Evolutionary conservation across 192 early-diverging fungal genomes (phyloP).

Genomic region (Podila epicladia): DNA sequence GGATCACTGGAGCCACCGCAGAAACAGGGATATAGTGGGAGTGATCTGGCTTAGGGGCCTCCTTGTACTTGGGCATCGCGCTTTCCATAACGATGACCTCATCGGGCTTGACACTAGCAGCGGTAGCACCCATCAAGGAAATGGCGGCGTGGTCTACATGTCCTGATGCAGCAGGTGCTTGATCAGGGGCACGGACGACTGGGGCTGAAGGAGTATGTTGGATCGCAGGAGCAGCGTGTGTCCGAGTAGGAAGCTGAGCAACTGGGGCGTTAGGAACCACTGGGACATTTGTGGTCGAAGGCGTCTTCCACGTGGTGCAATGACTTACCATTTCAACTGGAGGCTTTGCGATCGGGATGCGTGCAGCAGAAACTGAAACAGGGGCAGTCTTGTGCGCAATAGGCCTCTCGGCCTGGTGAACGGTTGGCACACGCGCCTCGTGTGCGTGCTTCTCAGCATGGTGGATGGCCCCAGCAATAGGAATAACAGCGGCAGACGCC

Average conservation of each 20-base stretch:
- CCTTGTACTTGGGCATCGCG: neutral
- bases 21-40: neutral
- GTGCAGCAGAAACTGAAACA: neutral
- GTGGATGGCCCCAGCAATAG: too few species aligned
- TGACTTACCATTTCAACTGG: neutral
- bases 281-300: too few species aligned
- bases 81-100: constrained; percentile 1
- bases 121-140: neutral
- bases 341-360: neutral
- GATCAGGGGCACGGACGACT: neutral
- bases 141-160: neutral
- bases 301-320: too few species aligned
- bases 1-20: neutral
- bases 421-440: too few species aligned
- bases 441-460: too few species aligned
- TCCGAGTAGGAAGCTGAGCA: neutral
- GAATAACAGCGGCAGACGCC: too few species aligned
- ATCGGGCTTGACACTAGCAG: constrained; percentile 3
- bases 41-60: neutral
- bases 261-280: neutral
- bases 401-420: too few species aligned
- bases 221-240: neutral
- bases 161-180: neutral
- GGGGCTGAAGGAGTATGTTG: neutral
- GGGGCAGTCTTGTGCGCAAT: too few species aligned